phyloP scores from a whole-genome alignment of 495 filamentous ascomycete genomes.

The Haplographium delicatum region DNA sequence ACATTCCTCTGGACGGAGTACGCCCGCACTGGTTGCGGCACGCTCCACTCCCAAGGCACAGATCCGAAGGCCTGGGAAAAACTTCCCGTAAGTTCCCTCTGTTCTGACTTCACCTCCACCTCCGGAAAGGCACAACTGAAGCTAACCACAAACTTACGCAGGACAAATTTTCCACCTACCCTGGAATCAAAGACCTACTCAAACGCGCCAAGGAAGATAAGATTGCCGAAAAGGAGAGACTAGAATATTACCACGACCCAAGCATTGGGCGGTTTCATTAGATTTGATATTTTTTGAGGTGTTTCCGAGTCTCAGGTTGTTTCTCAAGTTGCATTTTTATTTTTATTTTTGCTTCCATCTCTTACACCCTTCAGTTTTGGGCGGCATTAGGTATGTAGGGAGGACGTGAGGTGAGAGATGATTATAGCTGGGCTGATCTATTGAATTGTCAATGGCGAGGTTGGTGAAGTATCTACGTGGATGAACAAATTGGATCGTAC shows the following conservation, averaged over 20 bases:
- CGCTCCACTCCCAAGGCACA: constrained; percentile 38
- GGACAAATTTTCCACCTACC: constrained; percentile 36
- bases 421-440: too few relatives aligned
- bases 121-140: neutral
- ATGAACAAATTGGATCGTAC: too few relatives aligned
- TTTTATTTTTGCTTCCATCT: too few relatives aligned
- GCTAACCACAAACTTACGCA: constrained; percentile 12
- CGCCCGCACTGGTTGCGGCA: constrained; percentile 44
- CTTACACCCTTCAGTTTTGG: too few relatives aligned
- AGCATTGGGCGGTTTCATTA: constrained; percentile 6
- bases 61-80: constrained; percentile 52
- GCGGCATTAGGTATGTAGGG: too few relatives aligned
- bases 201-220: constrained; percentile 32
- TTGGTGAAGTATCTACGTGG: too few relatives aligned
- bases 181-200: constrained; percentile 33
- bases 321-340: too few relatives aligned
- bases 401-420: too few relatives aligned
- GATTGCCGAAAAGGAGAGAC: constrained; percentile 24
- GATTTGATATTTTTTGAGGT: too few relatives aligned
- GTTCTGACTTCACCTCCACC: constrained; percentile 9
- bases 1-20: constrained; percentile 38
- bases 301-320: too few relatives aligned
- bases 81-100: constrained; percentile 41
- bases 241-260: constrained; percentile 30
- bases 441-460: too few relatives aligned